Percentiles rank a stretch among this genome's conserved stretches.
Evolutionary conservation across 1,139 yeast species (phyloP).

Genomic region (Arxiozyma slooffiae): DNA sequence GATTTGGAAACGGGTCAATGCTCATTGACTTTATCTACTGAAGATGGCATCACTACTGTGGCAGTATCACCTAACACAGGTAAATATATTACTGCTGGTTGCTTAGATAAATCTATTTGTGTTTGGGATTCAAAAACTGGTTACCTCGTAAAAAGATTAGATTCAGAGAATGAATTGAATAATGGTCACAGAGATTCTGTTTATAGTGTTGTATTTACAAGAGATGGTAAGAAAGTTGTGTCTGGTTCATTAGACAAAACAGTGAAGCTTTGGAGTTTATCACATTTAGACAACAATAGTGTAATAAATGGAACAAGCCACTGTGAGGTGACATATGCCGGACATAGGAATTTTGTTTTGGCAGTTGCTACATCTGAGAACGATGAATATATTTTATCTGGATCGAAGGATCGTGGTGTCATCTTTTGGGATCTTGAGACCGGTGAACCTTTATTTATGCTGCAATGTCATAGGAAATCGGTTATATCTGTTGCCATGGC

Average conservation of each 20-base stretch:
- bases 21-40: conserved; percentile 76
- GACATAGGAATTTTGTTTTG: conserved; percentile 90
- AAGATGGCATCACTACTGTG: conserved; percentile 95
- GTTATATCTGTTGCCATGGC: conserved; percentile 91
- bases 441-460: conserved; percentile 87
- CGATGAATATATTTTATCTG: conserved; percentile 81
- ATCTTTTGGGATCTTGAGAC: conserved; percentile 90
- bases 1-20: conserved; percentile 86
- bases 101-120: conserved; percentile 86
- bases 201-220: conserved; percentile 86
- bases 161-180: conserved; percentile 74
- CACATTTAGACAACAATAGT: conserved; percentile 25
- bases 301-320: conserved; percentile 11
- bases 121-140: conserved; percentile 96
- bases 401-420: conserved; percentile 93
- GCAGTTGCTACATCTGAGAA: conserved; percentile 91
- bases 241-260: conserved; percentile 93
- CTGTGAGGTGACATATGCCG: conserved; percentile 86
- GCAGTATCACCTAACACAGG: conserved; percentile 89
- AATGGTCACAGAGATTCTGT: conserved; percentile 96
- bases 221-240: conserved; percentile 83
- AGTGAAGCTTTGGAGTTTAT: conserved; percentile 86
- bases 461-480: conserved; percentile 93
- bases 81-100: conserved; percentile 87
- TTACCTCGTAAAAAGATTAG: conserved; percentile 80